Percentiles rank a stretch among this genome's conserved stretches.
Conservation (phyloP, 164 flowering plant species). For the Vitis cinerea region DNA sequence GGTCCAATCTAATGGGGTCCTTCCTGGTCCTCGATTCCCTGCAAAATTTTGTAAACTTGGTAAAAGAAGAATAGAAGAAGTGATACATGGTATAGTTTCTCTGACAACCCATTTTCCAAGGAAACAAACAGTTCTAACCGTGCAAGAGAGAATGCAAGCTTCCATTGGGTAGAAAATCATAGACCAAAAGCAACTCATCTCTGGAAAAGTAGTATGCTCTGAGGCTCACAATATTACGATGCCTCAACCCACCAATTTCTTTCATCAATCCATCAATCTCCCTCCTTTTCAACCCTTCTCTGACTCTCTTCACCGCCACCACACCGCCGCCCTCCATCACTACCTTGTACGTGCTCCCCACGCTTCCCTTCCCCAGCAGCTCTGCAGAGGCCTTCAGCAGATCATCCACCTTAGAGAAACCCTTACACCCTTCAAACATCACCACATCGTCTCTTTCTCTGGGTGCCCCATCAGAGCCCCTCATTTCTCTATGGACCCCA, state of each 20-base stretch:
- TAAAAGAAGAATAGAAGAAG: background rate
- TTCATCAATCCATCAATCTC: constrained; percentile 39
- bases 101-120: background rate
- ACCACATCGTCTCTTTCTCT: too few species aligned
- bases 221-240: constrained; percentile 42
- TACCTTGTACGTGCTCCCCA: constrained; percentile 57
- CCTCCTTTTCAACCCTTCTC: constrained; percentile 34
- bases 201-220: constrained; percentile 46
- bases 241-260: constrained; percentile 43
- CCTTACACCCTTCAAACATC: constrained; percentile 24
- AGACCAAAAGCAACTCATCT: constrained; percentile 53
- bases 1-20: constrained; percentile 43
- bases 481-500: background rate
- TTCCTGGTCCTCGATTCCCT: constrained; percentile 46
- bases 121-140: constrained; percentile 28
- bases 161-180: constrained; percentile 47
- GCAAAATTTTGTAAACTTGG: background rate
- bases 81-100: background rate
- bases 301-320: constrained; percentile 51
- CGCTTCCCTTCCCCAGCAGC: constrained; percentile 55
- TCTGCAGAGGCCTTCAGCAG: constrained; percentile 46
- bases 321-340: constrained; percentile 38
- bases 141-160: constrained; percentile 55
- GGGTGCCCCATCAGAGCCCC: background rate
- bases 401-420: constrained; percentile 28